Base-by-base conservation (phyloP, 352 stramenopile species). In the Pythium phragmiticola region DNA sequence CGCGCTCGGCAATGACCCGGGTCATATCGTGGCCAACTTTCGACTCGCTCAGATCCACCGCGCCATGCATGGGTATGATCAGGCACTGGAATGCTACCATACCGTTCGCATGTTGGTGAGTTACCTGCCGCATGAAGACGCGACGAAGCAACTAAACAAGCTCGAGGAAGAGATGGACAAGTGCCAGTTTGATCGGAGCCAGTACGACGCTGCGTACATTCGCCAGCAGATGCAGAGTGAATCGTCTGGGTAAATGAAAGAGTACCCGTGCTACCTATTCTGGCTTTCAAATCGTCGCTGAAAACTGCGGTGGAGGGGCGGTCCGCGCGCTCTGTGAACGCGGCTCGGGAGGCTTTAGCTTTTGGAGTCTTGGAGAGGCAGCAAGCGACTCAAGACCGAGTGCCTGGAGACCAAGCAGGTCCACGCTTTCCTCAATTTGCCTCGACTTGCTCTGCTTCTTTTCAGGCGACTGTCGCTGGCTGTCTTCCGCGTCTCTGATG, bases 131-230 rank as follows among this genome's bases (percentile, higher is more conserved):
- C 14, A 33, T 9, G 34, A 17, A 8, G 48, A 61, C 47, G 23
- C 30, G 1, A 19, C 26, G 4, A 52, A 54, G 19, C 55, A 68
- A 16, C 28, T 72, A 0, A n/a, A 64, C n/a, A 67, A 65, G 12
- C 76, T 91, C 36, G 69, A 60, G 12, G 79, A 78, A 37, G 80
- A 87, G 54, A 66, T 69, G 12, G 78, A 88, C 55, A 84, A 84
- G 33, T 88, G 78, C 28, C 45, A 75, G n/a, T 91, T 87, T 37
- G 78, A 88, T 19, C 78, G 78, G 16, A 76, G 67, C 17, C 80
- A 91, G 50, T 83, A 89, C 63, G 82, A 89, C 39, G 19, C 74
- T 4, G 59, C 57, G 47, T 84, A 80, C 55, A 77, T 91, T 45
- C 76, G 73, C 46, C 42, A 63, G 36, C 41, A 69, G 23, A 42